Percentiles rank a stretch among this genome's conserved stretches.
These are phyloP conservation scores for Pascua guehoae DNA, from an alignment of 1,284 basidiomycete species.

Conservation along the genomic window DNA sequence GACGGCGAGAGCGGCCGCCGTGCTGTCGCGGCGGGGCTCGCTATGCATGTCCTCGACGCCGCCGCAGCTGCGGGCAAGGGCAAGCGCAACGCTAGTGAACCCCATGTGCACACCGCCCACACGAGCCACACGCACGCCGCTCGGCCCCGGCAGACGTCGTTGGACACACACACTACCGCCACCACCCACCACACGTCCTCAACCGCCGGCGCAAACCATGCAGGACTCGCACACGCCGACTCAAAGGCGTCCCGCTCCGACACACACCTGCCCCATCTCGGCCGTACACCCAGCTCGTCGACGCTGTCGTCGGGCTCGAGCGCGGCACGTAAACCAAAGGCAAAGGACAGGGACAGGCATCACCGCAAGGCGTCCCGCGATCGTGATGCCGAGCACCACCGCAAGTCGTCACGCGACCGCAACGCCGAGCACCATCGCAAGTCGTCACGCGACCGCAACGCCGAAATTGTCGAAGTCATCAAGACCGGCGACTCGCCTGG, in stretches of 20 bases:
- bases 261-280: conserved; percentile 6
- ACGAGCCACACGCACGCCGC: neutral
- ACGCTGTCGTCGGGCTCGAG: neutral
- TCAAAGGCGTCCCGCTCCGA: conserved; percentile 7
- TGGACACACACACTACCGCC: no score
- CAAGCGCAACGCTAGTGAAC: conserved; percentile 23
- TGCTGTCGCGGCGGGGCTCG: conserved; percentile 36
- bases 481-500: neutral
- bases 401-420: neutral
- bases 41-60: conserved; percentile 37
- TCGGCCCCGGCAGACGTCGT: no score
- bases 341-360: no score
- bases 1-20: conserved; percentile 39
- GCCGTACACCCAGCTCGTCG: conserved; percentile 5
- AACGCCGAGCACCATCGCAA: no score
- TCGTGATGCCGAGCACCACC: neutral
- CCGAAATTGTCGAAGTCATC: conserved; percentile 13
- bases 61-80: conserved; percentile 8
- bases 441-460: neutral
- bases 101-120: neutral
- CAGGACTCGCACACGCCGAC: neutral
- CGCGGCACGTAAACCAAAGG: no score
- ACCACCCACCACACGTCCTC: no score
- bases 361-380: no score
- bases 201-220: neutral